A percentile compares a stretch with the other conserved stretches of the same genome.
These are phyloP conservation scores for Podila epicladia DNA, from an alignment of 192 early-diverging fungal genomes.

Conservation along the genomic window DNA sequence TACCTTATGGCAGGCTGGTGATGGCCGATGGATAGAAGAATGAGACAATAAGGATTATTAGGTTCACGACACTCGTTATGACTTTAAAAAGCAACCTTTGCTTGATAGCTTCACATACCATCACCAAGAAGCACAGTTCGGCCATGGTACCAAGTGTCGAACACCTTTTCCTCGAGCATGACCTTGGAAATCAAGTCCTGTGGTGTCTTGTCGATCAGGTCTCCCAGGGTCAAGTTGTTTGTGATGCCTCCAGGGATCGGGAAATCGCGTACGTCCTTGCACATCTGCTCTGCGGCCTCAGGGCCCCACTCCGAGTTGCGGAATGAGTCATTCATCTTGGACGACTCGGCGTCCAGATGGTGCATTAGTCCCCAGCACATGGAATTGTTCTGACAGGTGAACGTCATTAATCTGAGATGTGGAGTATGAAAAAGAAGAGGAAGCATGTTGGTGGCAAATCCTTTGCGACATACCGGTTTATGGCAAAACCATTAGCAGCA, in stretches of 20 bases:
- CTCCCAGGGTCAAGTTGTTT: conserved; percentile 1
- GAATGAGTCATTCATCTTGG: not conserved
- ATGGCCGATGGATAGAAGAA: too few species aligned
- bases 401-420: not conserved
- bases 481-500: too few species aligned
- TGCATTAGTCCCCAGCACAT: conserved; percentile 8
- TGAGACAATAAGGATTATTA: too few species aligned
- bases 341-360: not conserved
- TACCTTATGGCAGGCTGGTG: not conserved
- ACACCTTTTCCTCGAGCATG: conserved; percentile 25
- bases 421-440: too few species aligned
- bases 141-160: conserved; percentile 25
- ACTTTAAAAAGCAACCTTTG: too few species aligned
- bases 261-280: conserved; percentile 22
- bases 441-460: too few species aligned
- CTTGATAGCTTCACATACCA: not conserved
- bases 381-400: not conserved
- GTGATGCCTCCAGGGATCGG: conserved; percentile 1
- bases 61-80: too few species aligned
- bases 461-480: too few species aligned
- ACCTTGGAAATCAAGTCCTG: conserved; percentile 12
- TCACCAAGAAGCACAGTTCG: conserved; percentile 26
- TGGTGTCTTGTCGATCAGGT: conserved; percentile 21
- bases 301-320: conserved; percentile 12
- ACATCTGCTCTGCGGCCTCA: conserved; percentile 14